Base-by-base conservation (phyloP, 106 monocot species). In the Dendrobium chrysotoxum region DNA sequence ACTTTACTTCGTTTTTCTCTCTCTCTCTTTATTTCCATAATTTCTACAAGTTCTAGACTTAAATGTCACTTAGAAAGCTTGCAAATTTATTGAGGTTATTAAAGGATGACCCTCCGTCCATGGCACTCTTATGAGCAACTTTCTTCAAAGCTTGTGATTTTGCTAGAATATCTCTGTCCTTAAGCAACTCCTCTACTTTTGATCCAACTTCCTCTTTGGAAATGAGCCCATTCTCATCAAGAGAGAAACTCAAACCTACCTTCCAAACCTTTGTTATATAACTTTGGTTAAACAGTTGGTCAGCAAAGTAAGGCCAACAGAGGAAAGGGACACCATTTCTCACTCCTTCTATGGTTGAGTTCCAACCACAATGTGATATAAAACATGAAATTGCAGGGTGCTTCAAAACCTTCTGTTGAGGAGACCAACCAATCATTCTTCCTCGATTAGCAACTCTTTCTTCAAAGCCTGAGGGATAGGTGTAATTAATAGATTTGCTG, bases 271-370 rank as follows among this genome's bases (percentile, higher is more conserved):
- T 79, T 12, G 85, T 87, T 4, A 91, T 81, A 77, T 89, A 89
- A 72, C 39, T 82, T 47, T 84, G 78, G 79, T 91, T 87, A 78
- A 50, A 39, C 71, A 89, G 86, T 57, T 92, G 92, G 74, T 89
- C 89, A 1, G 28, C 40, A 25, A 89, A 92, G 75, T 86, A 86
- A 4, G 92, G 89, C 85, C 87, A 84, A 46, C 89, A 92, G 16
- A 92, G 86, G 73, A 92, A 92, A 3, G 89, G 92, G 15, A 92
- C 85, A 0, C 87, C 90, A 57, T 85, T 80, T 20, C 25, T 46
- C 21, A 88, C n/a, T 18, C 85, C 90, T 81, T 90, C 90, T 28
- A 90, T 30, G 0, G 79, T 35, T 35, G 35, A 35, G 35, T 35
- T 35, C 35, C 35, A 35, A 35, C 35, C 35, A 35, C 35, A 35